These are phyloP conservation scores for Austroboletus festivus DNA, from an alignment of 768 basidiomycete species.

Conservation along the genomic window DNA sequence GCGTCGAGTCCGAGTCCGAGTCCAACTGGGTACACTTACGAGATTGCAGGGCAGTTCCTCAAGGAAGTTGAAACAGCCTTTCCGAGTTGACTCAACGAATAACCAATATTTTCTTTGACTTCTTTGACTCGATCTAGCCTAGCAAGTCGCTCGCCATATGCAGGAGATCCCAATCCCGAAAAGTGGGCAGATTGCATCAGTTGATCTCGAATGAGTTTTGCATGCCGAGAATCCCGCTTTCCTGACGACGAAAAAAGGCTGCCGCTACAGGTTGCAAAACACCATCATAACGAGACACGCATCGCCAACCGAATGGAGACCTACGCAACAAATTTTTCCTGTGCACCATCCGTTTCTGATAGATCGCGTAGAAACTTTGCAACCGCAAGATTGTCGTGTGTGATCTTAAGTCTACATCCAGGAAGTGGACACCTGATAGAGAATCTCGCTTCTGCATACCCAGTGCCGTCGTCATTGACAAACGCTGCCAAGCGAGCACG, in stretches of 20 bases:
- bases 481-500: constrained; percentile 36
- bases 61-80: constrained; percentile 20
- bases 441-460: constrained; percentile 48
- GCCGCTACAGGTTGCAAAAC: constrained; percentile 25
- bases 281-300: background rate
- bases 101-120: constrained; percentile 25
- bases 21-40: constrained; percentile 17
- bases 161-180: constrained; percentile 1
- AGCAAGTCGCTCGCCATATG: constrained; percentile 19
- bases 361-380: constrained; percentile 44
- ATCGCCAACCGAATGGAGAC: constrained; percentile 10
- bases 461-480: constrained; percentile 38
- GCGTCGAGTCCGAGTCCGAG: background rate
- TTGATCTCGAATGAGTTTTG: constrained; percentile 28
- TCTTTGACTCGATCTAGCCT: constrained; percentile 24
- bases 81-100: constrained; percentile 22
- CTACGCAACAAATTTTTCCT: constrained; percentile 35
- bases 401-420: constrained; percentile 40
- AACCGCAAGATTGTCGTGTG: constrained; percentile 39
- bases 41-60: constrained; percentile 14
- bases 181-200: constrained; percentile 23
- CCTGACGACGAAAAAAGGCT: constrained; percentile 33
- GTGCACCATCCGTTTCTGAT: constrained; percentile 17
- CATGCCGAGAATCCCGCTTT: constrained; percentile 25
- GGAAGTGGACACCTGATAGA: constrained; percentile 34